Evolutionary conservation across 129 eudicot species (phyloP).

Genomic region (Cynara cardunculus): DNA sequence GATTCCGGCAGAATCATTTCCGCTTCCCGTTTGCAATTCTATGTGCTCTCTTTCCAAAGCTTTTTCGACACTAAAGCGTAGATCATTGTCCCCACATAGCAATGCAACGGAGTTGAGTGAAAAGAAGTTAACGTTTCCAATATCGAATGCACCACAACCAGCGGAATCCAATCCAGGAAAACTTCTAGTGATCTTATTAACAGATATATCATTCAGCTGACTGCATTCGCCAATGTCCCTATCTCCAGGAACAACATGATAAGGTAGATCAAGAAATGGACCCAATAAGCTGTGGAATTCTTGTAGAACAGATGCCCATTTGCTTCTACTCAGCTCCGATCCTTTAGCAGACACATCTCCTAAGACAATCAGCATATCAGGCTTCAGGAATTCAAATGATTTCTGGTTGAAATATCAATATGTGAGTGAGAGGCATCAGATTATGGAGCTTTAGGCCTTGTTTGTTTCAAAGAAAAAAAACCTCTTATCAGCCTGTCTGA

Average conservation of each 20-base stretch:
- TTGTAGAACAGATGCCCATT: constrained; percentile 50
- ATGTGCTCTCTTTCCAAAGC: constrained; percentile 45
- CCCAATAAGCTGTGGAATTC: constrained; percentile 44
- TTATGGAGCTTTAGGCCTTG: constrained; percentile 27
- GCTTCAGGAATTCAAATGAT: constrained; percentile 60
- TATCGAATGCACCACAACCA: constrained; percentile 55
- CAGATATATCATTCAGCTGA: constrained; percentile 26
- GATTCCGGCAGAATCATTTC: constrained; percentile 23
- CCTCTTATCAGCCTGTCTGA: too few species aligned
- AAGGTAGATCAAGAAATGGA: constrained; percentile 50
- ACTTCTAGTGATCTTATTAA: constrained; percentile 36
- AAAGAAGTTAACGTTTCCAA: constrained; percentile 40
- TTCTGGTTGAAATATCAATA: constrained; percentile 55
- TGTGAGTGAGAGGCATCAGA: constrained; percentile 28
- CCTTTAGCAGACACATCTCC: constrained; percentile 62
- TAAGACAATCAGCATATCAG: constrained; percentile 66
- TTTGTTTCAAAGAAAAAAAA: too few species aligned
- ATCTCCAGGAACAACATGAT: constrained; percentile 59
- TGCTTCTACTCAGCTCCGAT: constrained; percentile 32
- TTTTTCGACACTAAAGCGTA: constrained; percentile 47
- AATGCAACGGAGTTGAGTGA: constrained; percentile 54
- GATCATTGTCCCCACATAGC: constrained; percentile 47
- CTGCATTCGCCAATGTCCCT: constrained; percentile 53
- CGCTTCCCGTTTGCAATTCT: constrained; percentile 30
- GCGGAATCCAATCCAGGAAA: constrained; percentile 48